Percentiles rank a stretch among this genome's conserved stretches.
Evolutionary conservation across 768 basidiomycete genomes (phyloP).

Genomic region (Dioszegia hungarica): DNA sequence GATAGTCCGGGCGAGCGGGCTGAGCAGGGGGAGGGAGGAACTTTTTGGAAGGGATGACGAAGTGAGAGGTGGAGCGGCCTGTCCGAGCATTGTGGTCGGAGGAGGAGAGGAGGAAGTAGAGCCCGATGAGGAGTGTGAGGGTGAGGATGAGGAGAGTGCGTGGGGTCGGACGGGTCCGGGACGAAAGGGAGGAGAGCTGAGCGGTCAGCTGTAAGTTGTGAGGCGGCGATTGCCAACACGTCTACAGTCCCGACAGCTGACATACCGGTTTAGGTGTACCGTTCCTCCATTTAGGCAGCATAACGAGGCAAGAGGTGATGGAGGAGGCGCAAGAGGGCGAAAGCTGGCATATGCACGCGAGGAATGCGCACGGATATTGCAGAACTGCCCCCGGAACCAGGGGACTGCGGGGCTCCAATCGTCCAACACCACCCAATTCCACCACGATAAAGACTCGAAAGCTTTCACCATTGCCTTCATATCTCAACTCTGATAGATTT

Average conservation of each 20-base stretch:
- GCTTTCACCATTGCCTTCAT: too few species aligned
- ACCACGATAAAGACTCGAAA: too few species aligned
- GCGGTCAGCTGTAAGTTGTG: too few species aligned
- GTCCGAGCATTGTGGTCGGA: neutral
- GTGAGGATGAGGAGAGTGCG: neutral
- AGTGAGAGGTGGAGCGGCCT: slow-evolving; percentile 14
- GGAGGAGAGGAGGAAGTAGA: neutral
- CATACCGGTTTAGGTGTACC: too few species aligned
- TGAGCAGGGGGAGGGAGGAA: slow-evolving; percentile 27
- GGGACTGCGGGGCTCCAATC: neutral
- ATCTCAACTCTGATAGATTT: too few species aligned
- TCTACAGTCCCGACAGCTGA: too few species aligned
- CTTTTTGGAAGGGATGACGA: slow-evolving; percentile 16
- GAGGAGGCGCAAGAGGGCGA: too few species aligned
- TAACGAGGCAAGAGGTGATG: neutral
- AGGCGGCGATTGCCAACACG: too few species aligned
- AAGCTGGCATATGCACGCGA: too few species aligned
- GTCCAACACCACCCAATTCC: neutral
- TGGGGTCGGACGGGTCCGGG: neutral
- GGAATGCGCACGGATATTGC: neutral
- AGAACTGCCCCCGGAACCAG: too few species aligned
- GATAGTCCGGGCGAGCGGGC: slow-evolving; percentile 19
- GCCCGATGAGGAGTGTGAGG: neutral
- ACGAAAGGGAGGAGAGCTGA: neutral
- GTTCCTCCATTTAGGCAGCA: neutral